Evolutionary conservation across 1,139 yeast genomes (phyloP).

Genomic region (Candida albicans): DNA sequence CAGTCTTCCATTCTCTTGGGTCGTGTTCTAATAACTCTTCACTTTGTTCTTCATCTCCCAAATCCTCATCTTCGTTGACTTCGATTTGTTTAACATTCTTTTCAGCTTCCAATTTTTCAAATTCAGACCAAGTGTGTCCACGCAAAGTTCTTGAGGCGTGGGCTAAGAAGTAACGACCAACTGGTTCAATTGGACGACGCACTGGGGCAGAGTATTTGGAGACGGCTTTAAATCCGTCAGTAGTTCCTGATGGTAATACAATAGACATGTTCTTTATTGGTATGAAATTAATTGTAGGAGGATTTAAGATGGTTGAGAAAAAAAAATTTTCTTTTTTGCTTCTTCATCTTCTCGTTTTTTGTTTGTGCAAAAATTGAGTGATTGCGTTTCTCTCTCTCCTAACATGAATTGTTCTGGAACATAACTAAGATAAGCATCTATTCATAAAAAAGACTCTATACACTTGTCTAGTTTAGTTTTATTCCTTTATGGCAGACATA

Average conservation of each 20-base stretch:
- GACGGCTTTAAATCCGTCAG: conserved; percentile 52
- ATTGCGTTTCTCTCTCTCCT: no score
- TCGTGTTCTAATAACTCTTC: conserved; percentile 83
- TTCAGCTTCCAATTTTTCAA: conserved; percentile 90
- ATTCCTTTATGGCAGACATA: conserved; percentile 78
- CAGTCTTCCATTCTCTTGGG: conserved; percentile 97
- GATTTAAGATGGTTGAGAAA: background rate
- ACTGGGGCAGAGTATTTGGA: conserved; percentile 62
- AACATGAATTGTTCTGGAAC: no score
- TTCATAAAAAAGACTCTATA: background rate
- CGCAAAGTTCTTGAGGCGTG: conserved; percentile 95
- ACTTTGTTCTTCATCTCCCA: conserved; percentile 75
- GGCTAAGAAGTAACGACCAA: conserved; percentile 92
- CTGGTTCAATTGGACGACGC: conserved; percentile 93
- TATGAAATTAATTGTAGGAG: background rate
- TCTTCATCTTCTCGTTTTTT: background rate
- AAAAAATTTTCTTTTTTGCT: conserved; percentile 15
- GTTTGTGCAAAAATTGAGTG: background rate
- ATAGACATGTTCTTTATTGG: conserved; percentile 28
- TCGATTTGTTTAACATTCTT: conserved; percentile 77
- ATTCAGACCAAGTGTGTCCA: conserved; percentile 99
- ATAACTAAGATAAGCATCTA: no score
- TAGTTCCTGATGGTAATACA: conserved; percentile 43
- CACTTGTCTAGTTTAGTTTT: background rate
- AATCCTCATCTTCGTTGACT: conserved; percentile 67